Evolutionary conservation across 176 grass and related monocot genomes (phyloP), one percentile per base, ranked within the genome.

Genomic region (Aechmea fasciata): DNA sequence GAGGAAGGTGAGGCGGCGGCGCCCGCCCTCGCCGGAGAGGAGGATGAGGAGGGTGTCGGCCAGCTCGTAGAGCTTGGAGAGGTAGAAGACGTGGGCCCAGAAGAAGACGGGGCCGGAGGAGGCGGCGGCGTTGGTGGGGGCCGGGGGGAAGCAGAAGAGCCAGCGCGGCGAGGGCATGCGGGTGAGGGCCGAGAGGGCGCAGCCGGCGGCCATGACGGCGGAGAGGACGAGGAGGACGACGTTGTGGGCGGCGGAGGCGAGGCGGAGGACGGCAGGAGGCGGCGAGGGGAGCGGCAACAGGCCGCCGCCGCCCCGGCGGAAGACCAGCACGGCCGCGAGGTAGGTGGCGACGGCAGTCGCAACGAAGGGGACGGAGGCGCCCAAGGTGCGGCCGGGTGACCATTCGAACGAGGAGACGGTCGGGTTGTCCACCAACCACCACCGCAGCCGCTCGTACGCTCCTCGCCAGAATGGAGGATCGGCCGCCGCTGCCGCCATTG

Each of bases 51-150:
- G 75, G 77, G 93, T 97, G 82, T 97, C 93, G 52, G 77, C 74
- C 24, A 97, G 83, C 79, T 92, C 93, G 76, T 92, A 97, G 28
- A 92, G 61, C 85, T 92, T 97, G 41, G 93, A 97, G 70, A 97
- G 81, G 81, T 92, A 97, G 81, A 97, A 87, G 11, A 90, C 80
- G 83, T 97, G 78, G 50, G 89, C 83, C 93, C 93, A 92, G 83
- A 85, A 97, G 89, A 97, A 97, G 51, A 92, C 83, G 0, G 93
- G 78, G 17, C 93, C 81, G 3, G 71, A 68, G 19, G 86, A 47
- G 50, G 74, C 9, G 52, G 83, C 85, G 67, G 78, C 54, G 64
- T 68, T 55, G 24, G 24, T 1, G 24, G 24, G 1, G 24, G 24
- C 0, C 10, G 64, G 78, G 0, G 88, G 93, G 81, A 96, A 97